A percentile compares a stretch with the other conserved stretches of the same genome.
phyloP scores from a whole-genome alignment of 2,329 filamentous ascomycete genomes.

The Hypocrella siamensis region DNA sequence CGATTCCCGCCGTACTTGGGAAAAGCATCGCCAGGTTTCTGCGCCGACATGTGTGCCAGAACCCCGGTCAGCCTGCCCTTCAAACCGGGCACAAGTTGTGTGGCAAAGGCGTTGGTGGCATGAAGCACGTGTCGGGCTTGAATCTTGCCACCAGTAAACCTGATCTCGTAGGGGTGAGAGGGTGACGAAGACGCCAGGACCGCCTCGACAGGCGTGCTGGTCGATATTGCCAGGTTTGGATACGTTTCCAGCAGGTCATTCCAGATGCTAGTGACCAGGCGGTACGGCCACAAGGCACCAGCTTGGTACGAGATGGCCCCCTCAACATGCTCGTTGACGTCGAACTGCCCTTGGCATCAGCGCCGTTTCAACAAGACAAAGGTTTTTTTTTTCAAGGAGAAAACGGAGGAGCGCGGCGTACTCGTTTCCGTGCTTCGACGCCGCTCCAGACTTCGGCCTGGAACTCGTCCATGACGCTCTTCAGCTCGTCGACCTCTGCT shows the following conservation, averaged over 20 bases:
- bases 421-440: constrained; percentile 16
- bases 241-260: constrained; percentile 20
- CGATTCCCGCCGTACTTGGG: constrained; percentile 14
- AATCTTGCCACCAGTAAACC: constrained; percentile 28
- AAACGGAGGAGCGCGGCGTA: constrained; percentile 6
- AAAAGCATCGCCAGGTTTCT: constrained; percentile 22
- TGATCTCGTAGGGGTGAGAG: constrained; percentile 21
- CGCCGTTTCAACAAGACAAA: no score
- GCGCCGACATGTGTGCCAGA: constrained; percentile 34
- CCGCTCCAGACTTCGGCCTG: constrained; percentile 17
- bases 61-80: constrained; percentile 26
- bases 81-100: constrained; percentile 33
- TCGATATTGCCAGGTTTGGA: constrained; percentile 20
- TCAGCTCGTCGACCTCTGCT: constrained; percentile 16
- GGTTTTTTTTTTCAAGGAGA: no score
- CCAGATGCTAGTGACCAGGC: constrained; percentile 31
- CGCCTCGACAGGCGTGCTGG: constrained; percentile 19
- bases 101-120: constrained; percentile 38
- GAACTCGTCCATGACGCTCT: constrained; percentile 23
- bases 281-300: constrained; percentile 34
- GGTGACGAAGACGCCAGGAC: constrained; percentile 8
- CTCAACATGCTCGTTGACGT: constrained; percentile 15
- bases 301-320: constrained; percentile 29
- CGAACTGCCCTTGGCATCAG: constrained; percentile 15
- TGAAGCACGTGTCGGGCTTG: constrained; percentile 35